Conservation (phyloP, 305 asterid genomes). For the Stenogyne calaminthoides region DNA sequence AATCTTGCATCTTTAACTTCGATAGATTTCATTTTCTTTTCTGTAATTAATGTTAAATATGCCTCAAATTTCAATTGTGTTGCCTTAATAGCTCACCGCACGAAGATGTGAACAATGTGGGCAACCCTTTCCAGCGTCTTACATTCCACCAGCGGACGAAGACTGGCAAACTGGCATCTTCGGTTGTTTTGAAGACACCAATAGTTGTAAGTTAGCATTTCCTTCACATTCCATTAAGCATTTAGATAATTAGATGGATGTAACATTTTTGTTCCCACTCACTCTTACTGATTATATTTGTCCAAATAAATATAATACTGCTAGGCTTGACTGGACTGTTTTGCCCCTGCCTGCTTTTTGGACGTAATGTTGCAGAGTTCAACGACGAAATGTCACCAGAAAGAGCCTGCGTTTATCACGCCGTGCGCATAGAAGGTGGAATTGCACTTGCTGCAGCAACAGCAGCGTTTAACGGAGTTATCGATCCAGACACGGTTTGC, state of each 20-base stretch:
- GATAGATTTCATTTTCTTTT: background rate
- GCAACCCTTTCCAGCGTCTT: constrained; percentile 59
- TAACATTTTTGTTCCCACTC: background rate
- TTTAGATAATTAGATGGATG: too few species aligned
- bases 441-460: constrained; percentile 59
- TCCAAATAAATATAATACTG: background rate
- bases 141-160: constrained; percentile 74
- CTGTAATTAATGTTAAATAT: background rate
- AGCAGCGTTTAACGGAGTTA: constrained; percentile 53
- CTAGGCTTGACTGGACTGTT: constrained; percentile 68
- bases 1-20: background rate
- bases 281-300: background rate
- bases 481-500: constrained; percentile 71
- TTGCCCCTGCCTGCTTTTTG: constrained; percentile 78
- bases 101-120: constrained; percentile 75
- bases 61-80: background rate
- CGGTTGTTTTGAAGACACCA: constrained; percentile 64
- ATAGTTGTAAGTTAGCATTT: constrained; percentile 51
- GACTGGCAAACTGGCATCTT: constrained; percentile 74
- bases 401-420: constrained; percentile 65
- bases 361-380: constrained; percentile 59
- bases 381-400: constrained; percentile 50
- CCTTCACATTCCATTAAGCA: background rate
- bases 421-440: constrained; percentile 73
- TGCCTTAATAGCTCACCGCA: constrained; percentile 37